These are phyloP conservation scores for Cardamine resedifolia DNA, from an alignment of 345 rosid species.

Conservation along the genomic window DNA sequence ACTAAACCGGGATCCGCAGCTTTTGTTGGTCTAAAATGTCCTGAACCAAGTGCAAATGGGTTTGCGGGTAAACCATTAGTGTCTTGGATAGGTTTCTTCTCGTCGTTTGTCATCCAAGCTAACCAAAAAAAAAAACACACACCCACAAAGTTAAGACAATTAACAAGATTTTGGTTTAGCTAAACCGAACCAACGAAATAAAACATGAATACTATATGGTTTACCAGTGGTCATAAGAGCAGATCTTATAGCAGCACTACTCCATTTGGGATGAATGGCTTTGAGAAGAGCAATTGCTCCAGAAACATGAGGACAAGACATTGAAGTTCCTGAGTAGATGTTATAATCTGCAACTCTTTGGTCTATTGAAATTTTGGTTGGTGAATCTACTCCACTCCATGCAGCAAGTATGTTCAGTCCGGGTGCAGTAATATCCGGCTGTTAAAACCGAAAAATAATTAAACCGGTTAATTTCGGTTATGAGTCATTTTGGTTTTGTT, in stretches of 20 bases:
- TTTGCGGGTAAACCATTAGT: conserved; percentile 42
- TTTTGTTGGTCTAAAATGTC: conserved; percentile 58
- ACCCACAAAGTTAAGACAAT: neutral
- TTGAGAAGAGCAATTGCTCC: conserved; percentile 70
- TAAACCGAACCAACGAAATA: neutral
- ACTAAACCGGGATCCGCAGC: conserved; percentile 85
- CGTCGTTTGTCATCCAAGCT: conserved; percentile 59
- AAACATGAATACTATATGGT: neutral
- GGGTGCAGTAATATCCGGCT: conserved; percentile 88
- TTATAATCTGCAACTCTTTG: conserved; percentile 48
- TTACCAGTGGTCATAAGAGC: conserved; percentile 53
- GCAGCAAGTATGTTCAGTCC: conserved; percentile 83
- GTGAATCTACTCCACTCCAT: conserved; percentile 64
- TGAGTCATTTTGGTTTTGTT: neutral
- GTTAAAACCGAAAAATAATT: neutral
- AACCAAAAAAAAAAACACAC: neutral
- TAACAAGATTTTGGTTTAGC: neutral
- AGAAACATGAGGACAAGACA: conserved; percentile 92
- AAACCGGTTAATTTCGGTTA: neutral
- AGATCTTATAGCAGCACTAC: conserved; percentile 83
- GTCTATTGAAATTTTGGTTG: conserved; percentile 47
- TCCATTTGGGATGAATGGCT: conserved; percentile 79
- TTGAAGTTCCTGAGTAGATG: conserved; percentile 73
- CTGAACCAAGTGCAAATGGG: conserved; percentile 68
- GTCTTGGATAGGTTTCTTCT: conserved; percentile 47